Evolutionary conservation across 768 basidiomycete species (phyloP), one percentile per base, ranked within the genome.

Genomic region (Chalciporus sphaerocephalus): DNA sequence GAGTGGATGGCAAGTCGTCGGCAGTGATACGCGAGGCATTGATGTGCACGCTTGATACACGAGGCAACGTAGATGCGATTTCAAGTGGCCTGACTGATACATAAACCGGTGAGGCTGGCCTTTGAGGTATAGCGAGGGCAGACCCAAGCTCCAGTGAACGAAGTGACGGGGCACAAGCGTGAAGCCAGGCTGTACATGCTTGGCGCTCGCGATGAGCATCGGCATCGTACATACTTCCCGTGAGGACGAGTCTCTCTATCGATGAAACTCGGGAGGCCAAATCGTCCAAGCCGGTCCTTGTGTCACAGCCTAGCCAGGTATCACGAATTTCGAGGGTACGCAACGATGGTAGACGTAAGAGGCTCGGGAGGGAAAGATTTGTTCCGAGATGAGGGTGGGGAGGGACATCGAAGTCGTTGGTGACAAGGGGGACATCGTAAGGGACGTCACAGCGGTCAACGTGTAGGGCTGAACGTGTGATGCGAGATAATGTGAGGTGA

Each of bases 381-480:
- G 74, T 64, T 28, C 78, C 82, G 48, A 82, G 65, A 35, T 69
- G 12, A 42, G 75, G 71, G 64, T 80, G 78, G 43, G 69, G 66
- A 24, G 81, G 78, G 58, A 86, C 73, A 54, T 83, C 71, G 43
- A 70, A 68, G 60, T 88, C 85, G 40, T 79, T 79, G 40, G 69
- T 59, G 32, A 84, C 80, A 27, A 86, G 58, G 22, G 85, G 85
- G 23, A 85, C 72, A 46, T 70, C 74, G 16, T 42, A 54, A 0
- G 60, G 65, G 35, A 58, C 58, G 16, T 58, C 55, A 20, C 65
- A 67, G 0, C 77, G 80, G 55, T 75, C 77, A 18, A 83, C 79
- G 57, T 87, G 83, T n/a, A 84, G 42, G 23, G 70, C 69, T 1
- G 84, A 87, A 43, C 85, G 81, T 13, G 80, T 76, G 55, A 88